Conservation (phyloP, 768 basidiomycete genomes). For the Tricholoma sp. region DNA sequence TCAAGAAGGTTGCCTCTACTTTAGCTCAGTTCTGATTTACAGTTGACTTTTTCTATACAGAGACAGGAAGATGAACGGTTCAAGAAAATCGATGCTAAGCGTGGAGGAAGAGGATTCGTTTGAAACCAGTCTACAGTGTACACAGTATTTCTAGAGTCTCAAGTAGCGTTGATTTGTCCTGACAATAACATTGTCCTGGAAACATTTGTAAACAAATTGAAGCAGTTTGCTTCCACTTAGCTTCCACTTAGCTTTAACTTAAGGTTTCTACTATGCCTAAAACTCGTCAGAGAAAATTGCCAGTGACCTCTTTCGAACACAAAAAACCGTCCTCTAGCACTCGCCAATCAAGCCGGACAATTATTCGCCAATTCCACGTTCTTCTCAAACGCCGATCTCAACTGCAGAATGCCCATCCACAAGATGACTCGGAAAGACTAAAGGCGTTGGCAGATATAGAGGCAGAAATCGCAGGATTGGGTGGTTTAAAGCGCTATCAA, state of each 20-base stretch:
- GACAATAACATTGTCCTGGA: too few relatives aligned
- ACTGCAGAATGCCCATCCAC: slow-evolving; percentile 29
- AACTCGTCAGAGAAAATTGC: slow-evolving; percentile 27
- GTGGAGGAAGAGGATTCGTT: slow-evolving; percentile 83
- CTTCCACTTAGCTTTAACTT: too few relatives aligned
- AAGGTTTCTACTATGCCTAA: too few relatives aligned
- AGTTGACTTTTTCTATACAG: slow-evolving; percentile 30
- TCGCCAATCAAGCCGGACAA: slow-evolving; percentile 57
- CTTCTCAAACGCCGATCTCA: slow-evolving; percentile 66
- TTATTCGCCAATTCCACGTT: slow-evolving; percentile 79
- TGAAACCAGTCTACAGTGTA: slow-evolving; percentile 31
- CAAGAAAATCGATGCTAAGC: slow-evolving; percentile 85
- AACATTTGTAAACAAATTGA: background rate
- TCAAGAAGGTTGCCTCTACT: slow-evolving; percentile 57
- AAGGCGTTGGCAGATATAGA: slow-evolving; percentile 49
- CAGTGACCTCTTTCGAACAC: background rate
- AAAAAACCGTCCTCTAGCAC: slow-evolving; percentile 38
- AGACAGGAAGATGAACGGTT: slow-evolving; percentile 79
- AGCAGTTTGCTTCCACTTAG: too few relatives aligned
- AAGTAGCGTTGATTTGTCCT: too few relatives aligned
- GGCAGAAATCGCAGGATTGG: slow-evolving; percentile 58
- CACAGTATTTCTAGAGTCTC: too few relatives aligned
- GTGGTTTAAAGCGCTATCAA: slow-evolving; percentile 80
- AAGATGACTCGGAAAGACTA: slow-evolving; percentile 15
- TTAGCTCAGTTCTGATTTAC: background rate